Conservation (phyloP, 2,329 filamentous ascomycete species). For the Metarhizium album region DNA sequence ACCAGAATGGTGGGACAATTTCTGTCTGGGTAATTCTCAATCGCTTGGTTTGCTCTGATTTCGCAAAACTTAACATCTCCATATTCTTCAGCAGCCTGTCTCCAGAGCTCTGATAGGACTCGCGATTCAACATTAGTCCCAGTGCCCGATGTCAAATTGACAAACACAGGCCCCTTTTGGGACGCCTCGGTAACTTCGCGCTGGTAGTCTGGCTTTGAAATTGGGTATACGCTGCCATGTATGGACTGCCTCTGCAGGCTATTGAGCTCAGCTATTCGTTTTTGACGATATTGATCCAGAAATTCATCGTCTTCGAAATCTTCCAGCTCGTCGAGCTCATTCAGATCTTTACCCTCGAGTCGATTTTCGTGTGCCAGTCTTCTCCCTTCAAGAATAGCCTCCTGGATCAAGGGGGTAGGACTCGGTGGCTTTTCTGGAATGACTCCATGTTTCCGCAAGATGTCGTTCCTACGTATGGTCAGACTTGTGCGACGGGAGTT, state of each 20-base stretch:
- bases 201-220: constrained; percentile 90
- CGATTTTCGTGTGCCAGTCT: constrained; percentile 82
- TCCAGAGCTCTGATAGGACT: constrained; percentile 76
- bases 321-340: constrained; percentile 87
- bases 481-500: constrained; percentile 9
- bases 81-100: constrained; percentile 71
- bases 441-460: constrained; percentile 88
- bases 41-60: constrained; percentile 83
- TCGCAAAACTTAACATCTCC: constrained; percentile 97
- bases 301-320: constrained; percentile 94
- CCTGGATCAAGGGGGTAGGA: constrained; percentile 90
- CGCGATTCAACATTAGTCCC: constrained; percentile 79
- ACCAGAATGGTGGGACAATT: constrained; percentile 92
- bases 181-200: constrained; percentile 89
- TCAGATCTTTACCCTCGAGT: constrained; percentile 85
- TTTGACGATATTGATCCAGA: constrained; percentile 75
- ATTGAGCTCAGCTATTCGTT: constrained; percentile 74
- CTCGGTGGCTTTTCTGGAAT: constrained; percentile 98
- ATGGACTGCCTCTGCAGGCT: constrained; percentile 64
- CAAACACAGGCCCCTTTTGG: constrained; percentile 55
- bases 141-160: constrained; percentile 69
- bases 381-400: constrained; percentile 77
- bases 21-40: constrained; percentile 88
- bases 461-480: constrained; percentile 70
- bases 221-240: constrained; percentile 83